Percentiles rank a stretch among this genome's conserved stretches.
These are phyloP conservation scores for Blepharisma japonicum DNA, from an alignment of 73 alveolate species.

Conservation along the genomic window DNA sequence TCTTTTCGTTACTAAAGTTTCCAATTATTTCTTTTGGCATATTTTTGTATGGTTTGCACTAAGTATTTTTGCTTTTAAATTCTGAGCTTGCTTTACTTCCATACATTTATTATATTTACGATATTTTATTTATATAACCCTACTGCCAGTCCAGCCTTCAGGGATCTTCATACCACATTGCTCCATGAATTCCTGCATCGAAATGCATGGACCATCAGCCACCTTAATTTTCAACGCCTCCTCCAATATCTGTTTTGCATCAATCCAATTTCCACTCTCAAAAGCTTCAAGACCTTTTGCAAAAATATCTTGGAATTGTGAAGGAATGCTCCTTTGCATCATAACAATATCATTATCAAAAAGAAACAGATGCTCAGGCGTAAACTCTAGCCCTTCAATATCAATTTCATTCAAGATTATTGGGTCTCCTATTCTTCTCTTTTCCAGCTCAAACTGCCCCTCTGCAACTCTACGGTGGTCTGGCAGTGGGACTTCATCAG, in stretches of 20 bases:
- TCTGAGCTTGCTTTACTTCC: no score
- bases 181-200: background rate
- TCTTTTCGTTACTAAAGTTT: no score
- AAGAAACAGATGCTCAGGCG: slow-evolving; percentile 58
- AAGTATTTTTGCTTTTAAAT: no score
- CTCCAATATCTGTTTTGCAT: slow-evolving; percentile 39
- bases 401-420: slow-evolving; percentile 15
- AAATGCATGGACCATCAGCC: background rate
- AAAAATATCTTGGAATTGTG: background rate
- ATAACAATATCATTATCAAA: slow-evolving; percentile 62
- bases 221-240: background rate
- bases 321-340: slow-evolving; percentile 44
- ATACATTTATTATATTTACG: no score
- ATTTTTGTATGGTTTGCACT: no score
- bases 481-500: slow-evolving; percentile 38
- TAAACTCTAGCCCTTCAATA: slow-evolving; percentile 48
- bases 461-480: slow-evolving; percentile 61
- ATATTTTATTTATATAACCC: background rate
- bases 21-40: no score
- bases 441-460: slow-evolving; percentile 28
- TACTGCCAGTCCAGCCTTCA: background rate
- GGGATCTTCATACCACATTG: background rate
- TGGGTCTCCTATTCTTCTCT: slow-evolving; percentile 37
- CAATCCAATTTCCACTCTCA: slow-evolving; percentile 57
- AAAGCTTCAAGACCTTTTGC: slow-evolving; percentile 51